These are phyloP conservation scores for Bipolaris zeicola DNA, from an alignment of 2,329 filamentous ascomycete species.

Conservation along the genomic window DNA sequence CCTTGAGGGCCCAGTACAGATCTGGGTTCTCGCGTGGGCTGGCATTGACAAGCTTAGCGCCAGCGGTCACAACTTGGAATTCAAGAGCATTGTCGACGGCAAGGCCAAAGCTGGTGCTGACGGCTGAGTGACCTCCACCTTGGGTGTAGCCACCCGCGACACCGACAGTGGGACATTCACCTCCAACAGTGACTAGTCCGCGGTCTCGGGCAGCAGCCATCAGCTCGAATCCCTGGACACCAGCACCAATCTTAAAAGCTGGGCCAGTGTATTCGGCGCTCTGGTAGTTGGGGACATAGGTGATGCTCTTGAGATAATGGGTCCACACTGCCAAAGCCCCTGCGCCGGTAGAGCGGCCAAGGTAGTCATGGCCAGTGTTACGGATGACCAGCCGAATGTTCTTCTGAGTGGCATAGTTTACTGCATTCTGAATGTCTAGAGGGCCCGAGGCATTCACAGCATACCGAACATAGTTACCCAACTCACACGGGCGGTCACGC, in stretches of 20 bases:
- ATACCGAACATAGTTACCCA: constrained; percentile 32
- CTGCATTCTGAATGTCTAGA: constrained; percentile 20
- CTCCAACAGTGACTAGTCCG: constrained; percentile 26
- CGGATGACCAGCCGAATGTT: constrained; percentile 38
- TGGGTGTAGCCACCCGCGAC: constrained; percentile 39
- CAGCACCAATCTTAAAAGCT: constrained; percentile 34
- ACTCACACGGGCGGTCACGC: constrained; percentile 21
- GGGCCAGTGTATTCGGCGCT: constrained; percentile 20
- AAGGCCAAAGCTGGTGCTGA: constrained; percentile 52
- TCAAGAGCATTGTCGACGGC: constrained; percentile 32
- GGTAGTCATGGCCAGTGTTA: constrained; percentile 41
- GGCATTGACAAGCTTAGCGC: constrained; percentile 25
- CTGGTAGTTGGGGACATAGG: constrained; percentile 16
- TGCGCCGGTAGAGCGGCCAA: constrained; percentile 25
- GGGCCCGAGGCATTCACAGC: constrained; percentile 24
- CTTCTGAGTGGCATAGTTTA: constrained; percentile 27
- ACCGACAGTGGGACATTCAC: constrained; percentile 53
- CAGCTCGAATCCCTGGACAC: constrained; percentile 31
- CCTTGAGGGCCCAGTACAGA: constrained; percentile 37
- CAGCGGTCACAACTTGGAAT: constrained; percentile 32
- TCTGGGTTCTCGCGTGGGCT: constrained; percentile 24
- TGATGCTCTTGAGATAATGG: constrained; percentile 28
- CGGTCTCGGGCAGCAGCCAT: constrained; percentile 25
- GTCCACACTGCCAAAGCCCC: constrained; percentile 27
- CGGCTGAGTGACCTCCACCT: constrained; percentile 59